Base-by-base conservation (phyloP, 1,284 basidiomycete genomes). In the Cryptococcus neoformans region DNA sequence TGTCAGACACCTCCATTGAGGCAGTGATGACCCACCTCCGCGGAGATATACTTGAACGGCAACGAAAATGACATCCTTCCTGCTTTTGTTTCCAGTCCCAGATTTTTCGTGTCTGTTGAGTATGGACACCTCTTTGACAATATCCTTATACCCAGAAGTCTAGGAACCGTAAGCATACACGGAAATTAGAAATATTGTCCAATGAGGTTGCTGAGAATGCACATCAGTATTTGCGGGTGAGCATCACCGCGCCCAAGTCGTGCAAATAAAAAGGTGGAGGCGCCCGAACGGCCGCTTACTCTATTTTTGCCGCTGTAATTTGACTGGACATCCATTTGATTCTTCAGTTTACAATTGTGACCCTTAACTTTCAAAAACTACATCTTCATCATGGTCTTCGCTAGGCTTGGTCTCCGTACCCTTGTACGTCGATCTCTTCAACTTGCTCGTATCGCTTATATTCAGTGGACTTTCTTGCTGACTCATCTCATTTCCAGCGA, bases 21-120 rank as follows among this genome's bases (percentile, higher is more conserved):
- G 8, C 46, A 6, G 54, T 9, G 14, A 14, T 9, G 45, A 21
- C 21, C 12, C 9, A 1, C 73, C 34, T 68, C 61, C 2, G 75
- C 72, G 17, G 57, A 67, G 63, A 78, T 76, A 61, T 72, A 78
- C 49, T 65, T 72, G 63, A 64, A 76, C 10, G 67, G 56, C 6
- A 69, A 67, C 2, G 64, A 59, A 50, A 75, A 67, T 6, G 73
- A 74, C 76, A 59, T 59, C 34, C 36, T 52, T 10, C 49, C 39
- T 12, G 16, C 46, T 41, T 34, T 53, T 40, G 10, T 14, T 47
- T 44, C 42, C 21, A 28, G 28, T 28, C 28, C 4, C 28, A 28
- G 28, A 28, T 28, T 28, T 28, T 28, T 28, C 4, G 28, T 4
- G 28, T 28, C 28, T 28, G 28, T 28, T 28, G 28, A 28, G 4